These are phyloP conservation scores for Amanita pseudoporphyria DNA, from an alignment of 768 basidiomycete species.

Conservation along the genomic window DNA sequence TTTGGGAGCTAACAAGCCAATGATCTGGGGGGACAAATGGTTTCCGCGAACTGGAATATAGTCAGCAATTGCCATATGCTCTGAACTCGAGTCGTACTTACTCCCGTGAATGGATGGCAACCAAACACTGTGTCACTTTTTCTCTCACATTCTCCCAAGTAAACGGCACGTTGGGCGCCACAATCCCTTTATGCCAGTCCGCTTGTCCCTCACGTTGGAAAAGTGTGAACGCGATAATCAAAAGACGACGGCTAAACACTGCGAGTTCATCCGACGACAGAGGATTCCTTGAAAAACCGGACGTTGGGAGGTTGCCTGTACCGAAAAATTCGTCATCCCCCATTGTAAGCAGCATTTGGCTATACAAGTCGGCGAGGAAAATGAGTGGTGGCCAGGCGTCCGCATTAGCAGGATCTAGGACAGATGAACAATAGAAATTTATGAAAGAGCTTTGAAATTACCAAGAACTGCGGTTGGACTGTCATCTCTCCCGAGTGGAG, in stretches of 20 bases:
- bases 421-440: background rate
- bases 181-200: slow-evolving; percentile 14
- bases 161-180: slow-evolving; percentile 26
- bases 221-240: slow-evolving; percentile 78
- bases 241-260: slow-evolving; percentile 62
- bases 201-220: slow-evolving; percentile 36
- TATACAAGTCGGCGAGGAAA: slow-evolving; percentile 73
- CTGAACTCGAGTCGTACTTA: slow-evolving; percentile 27
- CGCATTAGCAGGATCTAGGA: slow-evolving; percentile 34
- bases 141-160: slow-evolving; percentile 67
- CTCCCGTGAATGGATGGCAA: slow-evolving; percentile 85
- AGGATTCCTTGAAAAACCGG: slow-evolving; percentile 50
- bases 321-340: slow-evolving; percentile 97
- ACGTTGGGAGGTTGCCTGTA: slow-evolving; percentile 15
- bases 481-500: slow-evolving; percentile 53
- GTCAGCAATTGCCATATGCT: slow-evolving; percentile 6
- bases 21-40: slow-evolving; percentile 77
- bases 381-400: slow-evolving; percentile 60
- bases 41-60: slow-evolving; percentile 55
- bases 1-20: slow-evolving; percentile 60
- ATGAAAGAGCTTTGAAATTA: slow-evolving; percentile 4
- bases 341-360: slow-evolving; percentile 80
- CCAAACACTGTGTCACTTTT: slow-evolving; percentile 67
- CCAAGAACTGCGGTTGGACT: slow-evolving; percentile 18
- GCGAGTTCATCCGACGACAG: slow-evolving; percentile 75